These are phyloP conservation scores for Rhexocercosporidium sp. DNA, from an alignment of 2,329 filamentous ascomycete species.

Conservation along the genomic window DNA sequence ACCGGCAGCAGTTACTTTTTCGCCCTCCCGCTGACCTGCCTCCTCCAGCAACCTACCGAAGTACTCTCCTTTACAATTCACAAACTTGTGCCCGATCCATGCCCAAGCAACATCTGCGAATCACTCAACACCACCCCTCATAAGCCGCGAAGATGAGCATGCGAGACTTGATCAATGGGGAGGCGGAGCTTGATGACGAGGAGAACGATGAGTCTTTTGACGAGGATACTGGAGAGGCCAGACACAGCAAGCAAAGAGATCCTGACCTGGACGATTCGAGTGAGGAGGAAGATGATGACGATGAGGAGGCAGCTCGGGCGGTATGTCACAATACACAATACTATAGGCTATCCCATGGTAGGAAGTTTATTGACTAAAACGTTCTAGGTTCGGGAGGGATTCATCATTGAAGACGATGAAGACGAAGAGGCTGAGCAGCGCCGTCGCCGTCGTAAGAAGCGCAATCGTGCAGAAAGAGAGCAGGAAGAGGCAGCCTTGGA, in stretches of 20 bases:
- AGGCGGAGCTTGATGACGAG: conserved; percentile 87
- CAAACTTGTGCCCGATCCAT: not conserved
- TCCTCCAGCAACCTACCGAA: not conserved
- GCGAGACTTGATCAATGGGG: conserved; percentile 80
- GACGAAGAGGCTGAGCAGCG: conserved; percentile 71
- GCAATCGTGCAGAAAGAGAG: conserved; percentile 76
- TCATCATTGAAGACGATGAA: conserved; percentile 86
- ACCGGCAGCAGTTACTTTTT: not conserved
- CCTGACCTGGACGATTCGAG: conserved; percentile 78
- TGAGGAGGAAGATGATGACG: conserved; percentile 91
- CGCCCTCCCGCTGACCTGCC: not conserved
- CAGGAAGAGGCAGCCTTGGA: conserved; percentile 86
- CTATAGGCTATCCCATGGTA: not conserved
- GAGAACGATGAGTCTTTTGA: conserved; percentile 82
- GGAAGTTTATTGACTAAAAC: conserved; percentile 21
- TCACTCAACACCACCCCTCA: conserved; percentile 3
- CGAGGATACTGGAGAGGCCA: conserved; percentile 71
- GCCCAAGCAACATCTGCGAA: not conserved
- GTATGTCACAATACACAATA: conserved; percentile 51
- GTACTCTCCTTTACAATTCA: not conserved
- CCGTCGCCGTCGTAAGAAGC: conserved; percentile 68
- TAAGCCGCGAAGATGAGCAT: conserved; percentile 62
- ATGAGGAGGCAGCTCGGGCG: conserved; percentile 81
- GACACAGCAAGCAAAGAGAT: conserved; percentile 48
- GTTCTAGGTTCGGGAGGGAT: conserved; percentile 82